Evolutionary conservation across 78 protist species (phyloP).

Genomic region (slime mould (Dictyostelium discoideum)): DNA sequence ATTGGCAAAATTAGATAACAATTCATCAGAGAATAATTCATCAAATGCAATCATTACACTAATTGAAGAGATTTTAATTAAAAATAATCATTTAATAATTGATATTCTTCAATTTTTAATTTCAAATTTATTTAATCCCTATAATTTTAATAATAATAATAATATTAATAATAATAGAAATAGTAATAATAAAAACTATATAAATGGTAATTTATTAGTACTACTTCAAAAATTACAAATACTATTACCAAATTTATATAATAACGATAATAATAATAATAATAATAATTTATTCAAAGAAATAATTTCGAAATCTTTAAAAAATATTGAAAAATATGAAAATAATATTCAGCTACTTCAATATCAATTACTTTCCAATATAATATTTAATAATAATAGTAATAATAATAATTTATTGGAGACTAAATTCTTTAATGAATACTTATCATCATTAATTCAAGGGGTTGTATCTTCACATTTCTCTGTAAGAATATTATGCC

Average conservation of each 20-base stretch:
- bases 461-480: not conserved
- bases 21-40: not conserved
- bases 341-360: not conserved
- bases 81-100: not conserved
- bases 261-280: not conserved
- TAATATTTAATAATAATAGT: not conserved
- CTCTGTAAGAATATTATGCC: not conserved
- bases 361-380: not conserved
- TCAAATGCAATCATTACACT: conserved; percentile 3
- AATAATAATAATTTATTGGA: not conserved
- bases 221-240: conserved; percentile 9
- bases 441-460: not conserved
- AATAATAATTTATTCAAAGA: not conserved
- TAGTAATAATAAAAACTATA: not conserved
- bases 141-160: not conserved
- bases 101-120: not conserved
- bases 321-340: not conserved
- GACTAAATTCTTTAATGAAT: not conserved
- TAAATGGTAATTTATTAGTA: conserved; percentile 4
- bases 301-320: not conserved
- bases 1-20: not conserved
- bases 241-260: not conserved
- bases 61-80: conserved; percentile 5
- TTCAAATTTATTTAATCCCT: conserved; percentile 16
- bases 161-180: not conserved